Base-by-base conservation (phyloP, 2,329 filamentous ascomycete species). In the Ascochyta rabiei region DNA sequence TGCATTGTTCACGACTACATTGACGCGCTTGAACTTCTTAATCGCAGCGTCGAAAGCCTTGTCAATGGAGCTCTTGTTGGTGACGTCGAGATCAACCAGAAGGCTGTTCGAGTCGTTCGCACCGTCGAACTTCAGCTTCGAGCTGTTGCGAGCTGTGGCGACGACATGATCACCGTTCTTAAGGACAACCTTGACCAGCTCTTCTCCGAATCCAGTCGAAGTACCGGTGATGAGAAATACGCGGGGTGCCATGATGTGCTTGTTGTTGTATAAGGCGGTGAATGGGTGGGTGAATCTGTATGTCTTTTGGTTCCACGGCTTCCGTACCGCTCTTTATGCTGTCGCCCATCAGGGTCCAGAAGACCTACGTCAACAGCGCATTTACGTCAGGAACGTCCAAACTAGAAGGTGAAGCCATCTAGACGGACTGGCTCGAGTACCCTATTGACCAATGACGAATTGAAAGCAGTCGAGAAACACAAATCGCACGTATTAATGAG, bases 1-100 rank as follows among this genome's bases (percentile, higher is more conserved):
- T 3, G 84, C 84, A 44, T 86, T 86, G 72, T 86, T 86, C 54
- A 85, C 79, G 5, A 86, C 80, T 1, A 86, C 80, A 64, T 87
- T 84, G 39, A 88, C 70, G 7, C 81, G 79, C 16, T 79, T 78
- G 63, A 85, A 87, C 42, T 79, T 80, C 2, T 77, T 69, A 21
- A 79, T 48, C 0, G 79, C 77, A 16, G 72, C 68, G 7, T 79
- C 71, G 59, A 83, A 79, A 1, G 80, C 79, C 7, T 70, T 71
- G 28, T 79, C 68, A 48, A 84, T 79, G 2, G 81, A 79, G 1
- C 59, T 57, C 44, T 66, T 61, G n/a, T 73, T 69, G 0, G 79
- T 82, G 0, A 86, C 83, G 60, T 87, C 84, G 13, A 86, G 77
- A 13, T 80, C 76, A 2, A 80, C 59, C 2, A 80, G 62, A 2